phyloP scores from a whole-genome alignment of 805 yeast genomes.

The Monosporozyma yasuniensis region DNA sequence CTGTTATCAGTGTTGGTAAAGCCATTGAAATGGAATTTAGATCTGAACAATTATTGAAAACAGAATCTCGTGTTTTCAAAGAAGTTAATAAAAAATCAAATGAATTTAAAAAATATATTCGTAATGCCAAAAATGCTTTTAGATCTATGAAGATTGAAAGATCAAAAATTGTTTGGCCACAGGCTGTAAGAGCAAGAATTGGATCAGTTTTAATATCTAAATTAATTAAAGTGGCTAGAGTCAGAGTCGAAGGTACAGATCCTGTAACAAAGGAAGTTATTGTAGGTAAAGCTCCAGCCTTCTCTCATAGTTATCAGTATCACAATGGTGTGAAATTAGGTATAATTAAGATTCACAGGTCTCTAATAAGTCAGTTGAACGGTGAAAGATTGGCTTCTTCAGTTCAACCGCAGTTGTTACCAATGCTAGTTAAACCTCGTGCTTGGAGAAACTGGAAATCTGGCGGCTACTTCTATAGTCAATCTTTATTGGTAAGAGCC shows the following conservation, averaged over 20 bases:
- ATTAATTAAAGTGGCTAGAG: slow-evolving; percentile 72
- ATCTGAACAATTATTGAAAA: slow-evolving; percentile 52
- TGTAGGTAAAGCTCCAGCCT: slow-evolving; percentile 79
- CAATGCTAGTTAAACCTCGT: slow-evolving; percentile 87
- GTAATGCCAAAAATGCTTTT: slow-evolving; percentile 31
- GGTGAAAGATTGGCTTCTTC: slow-evolving; percentile 55
- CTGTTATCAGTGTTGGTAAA: slow-evolving; percentile 71
- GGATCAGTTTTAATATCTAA: slow-evolving; percentile 75
- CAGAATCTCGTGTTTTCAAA: slow-evolving; percentile 48
- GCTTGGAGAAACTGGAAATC: slow-evolving; percentile 76
- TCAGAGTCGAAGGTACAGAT: slow-evolving; percentile 69
- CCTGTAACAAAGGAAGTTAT: slow-evolving; percentile 64
- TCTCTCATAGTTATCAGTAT: slow-evolving; percentile 80
- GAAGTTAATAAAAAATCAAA: slow-evolving; percentile 42
- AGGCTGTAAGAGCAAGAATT: slow-evolving; percentile 51
- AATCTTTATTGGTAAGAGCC: slow-evolving; percentile 58
- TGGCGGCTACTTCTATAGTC: slow-evolving; percentile 76
- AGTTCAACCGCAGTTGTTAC: slow-evolving; percentile 77
- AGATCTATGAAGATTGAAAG: slow-evolving; percentile 32
- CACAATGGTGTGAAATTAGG: slow-evolving; percentile 74
- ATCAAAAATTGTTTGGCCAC: slow-evolving; percentile 44
- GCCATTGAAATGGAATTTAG: slow-evolving; percentile 80
- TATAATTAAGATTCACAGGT: slow-evolving; percentile 64
- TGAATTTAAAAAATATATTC: slow-evolving; percentile 35
- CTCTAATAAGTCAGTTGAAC: slow-evolving; percentile 55